Evolutionary conservation across 352 stramenopile species (phyloP), one percentile per base, ranked within the genome.

Genomic region (Peronospora destructor): DNA sequence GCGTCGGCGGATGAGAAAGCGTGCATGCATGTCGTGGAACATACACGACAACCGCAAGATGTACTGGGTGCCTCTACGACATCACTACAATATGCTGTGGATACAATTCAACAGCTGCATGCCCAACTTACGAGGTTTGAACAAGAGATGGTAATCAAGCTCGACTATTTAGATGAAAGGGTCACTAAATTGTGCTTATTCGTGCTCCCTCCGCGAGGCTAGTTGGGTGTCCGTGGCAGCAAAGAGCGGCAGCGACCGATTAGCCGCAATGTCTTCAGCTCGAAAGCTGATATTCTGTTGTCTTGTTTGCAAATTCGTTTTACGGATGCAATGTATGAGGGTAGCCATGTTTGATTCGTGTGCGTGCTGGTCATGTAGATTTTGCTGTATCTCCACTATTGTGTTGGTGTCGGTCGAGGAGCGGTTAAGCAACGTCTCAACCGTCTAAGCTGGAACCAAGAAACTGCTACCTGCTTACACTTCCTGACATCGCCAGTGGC

Each of bases 131-230:
- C 59, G 34, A 62, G 53, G 17, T 85, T 85, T 60, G 73, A 84
- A 50, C 59, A 57, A 0, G 65, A 78, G 4, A 73, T 85, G 53
- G 47, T 46, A 11, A 19, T 52, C 41, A 87, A 87, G 37, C 56
- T 87, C 19, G 70, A 87, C 48, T 62, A 71, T 56, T 49, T 91
- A 48, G 79, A 87, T 37, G 53, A 76, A 33, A 73, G 79, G 21
- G 68, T 90, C 12, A 46, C 75, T 42, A 87, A 81, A 40, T 51
- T 87, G 17, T 71, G 71, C 52, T 76, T 64, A 19, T 40, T 68
- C 11, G 56, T 73, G 30, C 60, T 84, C 53, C 71, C 3, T 53
- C 41, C 5, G n/a, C 66, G 13, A 50, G 55, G 47, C 12, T 67
- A 61, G 35, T 13, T 11, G 12, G 8, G n/a, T 13, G 29, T 32